phyloP scores from a whole-genome alignment of 257 asterid species.

The Solanum sitiens region DNA sequence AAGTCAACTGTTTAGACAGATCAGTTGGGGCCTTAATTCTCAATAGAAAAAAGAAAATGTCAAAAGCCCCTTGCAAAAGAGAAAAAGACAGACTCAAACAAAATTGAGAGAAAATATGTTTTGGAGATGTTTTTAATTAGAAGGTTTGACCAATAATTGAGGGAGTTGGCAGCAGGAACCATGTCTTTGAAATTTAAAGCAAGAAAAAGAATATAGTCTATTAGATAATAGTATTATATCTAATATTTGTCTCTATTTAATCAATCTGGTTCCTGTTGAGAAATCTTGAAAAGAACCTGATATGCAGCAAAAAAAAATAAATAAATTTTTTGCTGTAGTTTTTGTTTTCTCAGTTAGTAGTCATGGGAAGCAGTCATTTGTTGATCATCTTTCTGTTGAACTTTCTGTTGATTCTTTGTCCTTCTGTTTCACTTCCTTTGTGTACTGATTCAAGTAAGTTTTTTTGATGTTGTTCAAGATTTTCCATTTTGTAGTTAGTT shows the following conservation, averaged over 20 bases:
- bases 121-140: not conserved
- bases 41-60: constrained; percentile 11
- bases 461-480: not conserved
- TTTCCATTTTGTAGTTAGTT: not conserved
- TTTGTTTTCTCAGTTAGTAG: not conserved
- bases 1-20: constrained; percentile 41
- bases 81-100: constrained; percentile 9
- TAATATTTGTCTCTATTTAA: not conserved
- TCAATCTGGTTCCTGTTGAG: not conserved
- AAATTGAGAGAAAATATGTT: not conserved
- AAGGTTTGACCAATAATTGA: not conserved
- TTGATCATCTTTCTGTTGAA: constrained; percentile 19
- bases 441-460: constrained; percentile 66
- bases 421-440: constrained; percentile 41
- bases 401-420: constrained; percentile 44
- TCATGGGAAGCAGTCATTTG: constrained; percentile 31
- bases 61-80: constrained; percentile 16
- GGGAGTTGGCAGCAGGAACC: not conserved
- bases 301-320: not conserved
- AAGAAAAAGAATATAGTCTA: not conserved
- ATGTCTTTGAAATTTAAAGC: not conserved
- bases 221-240: not conserved
- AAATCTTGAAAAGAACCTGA: not conserved
- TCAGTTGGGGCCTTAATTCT: constrained; percentile 5
- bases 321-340: not conserved